These are phyloP conservation scores for Rhizopus sp. DNA, from an alignment of 371 early-diverging fungal species.

Conservation along the genomic window DNA sequence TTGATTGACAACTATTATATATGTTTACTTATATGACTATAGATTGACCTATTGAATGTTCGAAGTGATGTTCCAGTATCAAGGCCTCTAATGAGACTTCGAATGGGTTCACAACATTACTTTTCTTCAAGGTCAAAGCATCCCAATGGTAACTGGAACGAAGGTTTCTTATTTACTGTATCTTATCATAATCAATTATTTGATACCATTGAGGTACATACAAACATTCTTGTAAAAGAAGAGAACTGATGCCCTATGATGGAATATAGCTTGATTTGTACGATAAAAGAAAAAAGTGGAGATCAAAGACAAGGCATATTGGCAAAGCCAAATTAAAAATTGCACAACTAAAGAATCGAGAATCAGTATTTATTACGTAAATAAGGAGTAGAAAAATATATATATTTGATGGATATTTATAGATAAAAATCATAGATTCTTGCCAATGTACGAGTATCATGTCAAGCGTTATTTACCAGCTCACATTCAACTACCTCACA, in stretches of 20 bases:
- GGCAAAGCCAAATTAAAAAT: conserved; percentile 52
- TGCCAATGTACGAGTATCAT: conserved; percentile 57
- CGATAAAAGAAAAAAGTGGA: conserved; percentile 43
- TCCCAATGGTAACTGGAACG: conserved; percentile 49
- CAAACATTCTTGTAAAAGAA: neutral
- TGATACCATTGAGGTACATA: conserved; percentile 46
- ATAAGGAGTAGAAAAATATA: conserved; percentile 4
- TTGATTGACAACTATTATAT: neutral
- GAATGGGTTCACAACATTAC: conserved; percentile 50
- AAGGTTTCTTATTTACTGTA: conserved; percentile 45
- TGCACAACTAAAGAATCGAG: conserved; percentile 31
- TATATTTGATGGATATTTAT: neutral
- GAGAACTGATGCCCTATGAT: neutral
- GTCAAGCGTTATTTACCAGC: conserved; percentile 44
- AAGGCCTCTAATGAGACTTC: conserved; percentile 44
- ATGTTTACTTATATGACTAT: neutral
- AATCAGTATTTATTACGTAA: conserved; percentile 53
- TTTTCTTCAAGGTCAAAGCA: conserved; percentile 37
- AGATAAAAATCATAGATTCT: conserved; percentile 26
- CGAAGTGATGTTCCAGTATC: conserved; percentile 35
- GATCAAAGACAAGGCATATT: conserved; percentile 34
- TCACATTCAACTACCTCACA: conserved; percentile 49
- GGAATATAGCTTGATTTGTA: conserved; percentile 34
- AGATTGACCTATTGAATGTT: conserved; percentile 52
- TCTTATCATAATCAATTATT: conserved; percentile 48